Percentiles rank a stretch among this genome's conserved stretches.
These are phyloP conservation scores for Flaveria linearis DNA, from an alignment of 129 eudicot genomes.

Conservation along the genomic window DNA sequence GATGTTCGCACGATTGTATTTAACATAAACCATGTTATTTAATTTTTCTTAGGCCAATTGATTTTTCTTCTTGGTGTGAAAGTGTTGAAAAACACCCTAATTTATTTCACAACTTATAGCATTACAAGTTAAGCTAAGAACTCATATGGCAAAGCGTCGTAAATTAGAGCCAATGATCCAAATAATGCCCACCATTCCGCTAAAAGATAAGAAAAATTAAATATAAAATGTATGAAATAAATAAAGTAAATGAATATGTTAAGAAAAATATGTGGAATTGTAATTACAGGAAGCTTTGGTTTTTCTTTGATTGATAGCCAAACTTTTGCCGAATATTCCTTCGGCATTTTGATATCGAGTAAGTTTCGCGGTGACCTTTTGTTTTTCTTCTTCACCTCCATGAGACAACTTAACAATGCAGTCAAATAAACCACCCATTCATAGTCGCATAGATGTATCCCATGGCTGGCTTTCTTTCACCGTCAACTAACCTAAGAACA, in stretches of 20 bases:
- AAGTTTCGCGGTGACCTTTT: not conserved
- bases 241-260: too few relatives aligned
- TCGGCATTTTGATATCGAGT: not conserved
- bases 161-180: not conserved
- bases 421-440: slow-evolving; percentile 6
- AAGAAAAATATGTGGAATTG: not conserved
- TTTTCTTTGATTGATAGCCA: not conserved
- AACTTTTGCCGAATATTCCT: not conserved
- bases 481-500: slow-evolving; percentile 21
- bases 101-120: not conserved
- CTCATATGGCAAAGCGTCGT: not conserved
- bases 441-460: not conserved
- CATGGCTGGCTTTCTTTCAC: too few relatives aligned
- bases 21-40: not conserved
- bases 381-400: not conserved
- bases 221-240: too few relatives aligned
- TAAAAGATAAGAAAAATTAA: too few relatives aligned
- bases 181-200: not conserved
- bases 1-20: not conserved
- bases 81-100: not conserved
- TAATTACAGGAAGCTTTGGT: not conserved
- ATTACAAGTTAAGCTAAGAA: not conserved
- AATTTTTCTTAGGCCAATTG: not conserved
- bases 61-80: not conserved
- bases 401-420: slow-evolving; percentile 3